phyloP scores from a whole-genome alignment of 2,329 filamentous ascomycete genomes.

The Cadophora sp. region DNA sequence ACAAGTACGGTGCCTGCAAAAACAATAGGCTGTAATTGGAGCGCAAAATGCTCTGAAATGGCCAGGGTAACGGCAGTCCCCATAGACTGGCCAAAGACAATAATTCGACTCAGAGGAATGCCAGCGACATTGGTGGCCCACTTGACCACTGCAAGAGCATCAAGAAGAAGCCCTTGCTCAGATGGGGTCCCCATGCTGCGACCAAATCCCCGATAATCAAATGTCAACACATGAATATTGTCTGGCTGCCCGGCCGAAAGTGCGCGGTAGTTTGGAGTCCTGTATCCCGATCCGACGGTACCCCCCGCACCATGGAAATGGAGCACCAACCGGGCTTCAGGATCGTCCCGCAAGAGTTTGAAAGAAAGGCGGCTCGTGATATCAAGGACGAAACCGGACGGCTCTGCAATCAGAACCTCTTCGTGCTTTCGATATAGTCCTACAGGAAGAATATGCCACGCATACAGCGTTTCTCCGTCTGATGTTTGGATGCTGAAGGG shows the following conservation, averaged over 20 bases:
- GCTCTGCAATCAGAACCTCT: slow-evolving; percentile 58
- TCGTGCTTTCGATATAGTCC: slow-evolving; percentile 78
- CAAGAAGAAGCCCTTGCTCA: slow-evolving; percentile 79
- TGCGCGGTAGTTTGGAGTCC: slow-evolving; percentile 77
- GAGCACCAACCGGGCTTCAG: slow-evolving; percentile 66
- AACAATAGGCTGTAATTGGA: slow-evolving; percentile 47
- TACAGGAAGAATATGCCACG: slow-evolving; percentile 87
- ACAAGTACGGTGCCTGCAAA: slow-evolving; percentile 63
- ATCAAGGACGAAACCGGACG: slow-evolving; percentile 22
- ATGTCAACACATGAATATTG: slow-evolving; percentile 77
- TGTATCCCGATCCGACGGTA: slow-evolving; percentile 69
- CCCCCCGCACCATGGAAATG: slow-evolving; percentile 53
- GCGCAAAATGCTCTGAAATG: slow-evolving; percentile 63
- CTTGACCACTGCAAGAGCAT: slow-evolving; percentile 75
- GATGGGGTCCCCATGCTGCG: slow-evolving; percentile 77
- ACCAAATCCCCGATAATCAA: slow-evolving; percentile 91
- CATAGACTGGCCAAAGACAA: slow-evolving; percentile 83
- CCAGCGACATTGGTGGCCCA: slow-evolving; percentile 70
- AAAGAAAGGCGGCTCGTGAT: slow-evolving; percentile 53
- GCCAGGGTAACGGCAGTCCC: slow-evolving; percentile 84
- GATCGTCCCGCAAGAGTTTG: slow-evolving; percentile 65
- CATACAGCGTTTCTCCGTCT: slow-evolving; percentile 79
- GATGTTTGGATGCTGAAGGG: slow-evolving; percentile 77
- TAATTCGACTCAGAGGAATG: slow-evolving; percentile 76
- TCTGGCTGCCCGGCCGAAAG: slow-evolving; percentile 72